Evolutionary conservation across 495 filamentous ascomycete genomes (phyloP).

Genomic region (Bacidia rubella): DNA sequence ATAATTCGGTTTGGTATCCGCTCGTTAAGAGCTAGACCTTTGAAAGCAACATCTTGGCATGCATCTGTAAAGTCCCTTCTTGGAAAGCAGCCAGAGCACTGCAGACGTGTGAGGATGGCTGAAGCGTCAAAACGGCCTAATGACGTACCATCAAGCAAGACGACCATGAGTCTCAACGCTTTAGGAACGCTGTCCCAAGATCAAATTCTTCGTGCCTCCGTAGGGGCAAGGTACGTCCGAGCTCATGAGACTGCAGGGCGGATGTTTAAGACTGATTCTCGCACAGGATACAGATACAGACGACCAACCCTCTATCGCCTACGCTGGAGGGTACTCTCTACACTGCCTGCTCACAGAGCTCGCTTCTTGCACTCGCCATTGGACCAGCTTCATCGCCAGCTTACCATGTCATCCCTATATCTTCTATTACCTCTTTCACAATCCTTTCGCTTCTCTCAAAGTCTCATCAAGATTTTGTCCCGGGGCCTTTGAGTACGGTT

Average conservation of each 20-base stretch:
- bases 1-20: too few species aligned
- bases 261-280: constrained; percentile 3
- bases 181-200: constrained; percentile 33
- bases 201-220: constrained; percentile 34
- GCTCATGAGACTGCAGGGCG: background rate
- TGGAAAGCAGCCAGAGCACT: constrained; percentile 11
- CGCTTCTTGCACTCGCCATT: constrained; percentile 49
- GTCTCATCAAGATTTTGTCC: constrained; percentile 28
- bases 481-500: constrained; percentile 36
- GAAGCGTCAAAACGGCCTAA: constrained; percentile 34
- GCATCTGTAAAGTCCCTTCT: background rate
- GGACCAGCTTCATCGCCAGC: constrained; percentile 19
- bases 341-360: constrained; percentile 52
- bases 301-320: constrained; percentile 33
- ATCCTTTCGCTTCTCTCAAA: constrained; percentile 31
- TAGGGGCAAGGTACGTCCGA: constrained; percentile 37
- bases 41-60: background rate
- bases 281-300: constrained; percentile 46
- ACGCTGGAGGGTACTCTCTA: constrained; percentile 52
- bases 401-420: constrained; percentile 51
- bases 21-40: too few species aligned
- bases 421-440: constrained; percentile 47
- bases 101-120: constrained; percentile 17
- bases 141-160: constrained; percentile 14
- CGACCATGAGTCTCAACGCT: constrained; percentile 22